A percentile compares a stretch with the other conserved stretches of the same genome.
phyloP scores from a whole-genome alignment of 2,329 filamentous ascomycete genomes.

The Chaetomium strumarium region DNA sequence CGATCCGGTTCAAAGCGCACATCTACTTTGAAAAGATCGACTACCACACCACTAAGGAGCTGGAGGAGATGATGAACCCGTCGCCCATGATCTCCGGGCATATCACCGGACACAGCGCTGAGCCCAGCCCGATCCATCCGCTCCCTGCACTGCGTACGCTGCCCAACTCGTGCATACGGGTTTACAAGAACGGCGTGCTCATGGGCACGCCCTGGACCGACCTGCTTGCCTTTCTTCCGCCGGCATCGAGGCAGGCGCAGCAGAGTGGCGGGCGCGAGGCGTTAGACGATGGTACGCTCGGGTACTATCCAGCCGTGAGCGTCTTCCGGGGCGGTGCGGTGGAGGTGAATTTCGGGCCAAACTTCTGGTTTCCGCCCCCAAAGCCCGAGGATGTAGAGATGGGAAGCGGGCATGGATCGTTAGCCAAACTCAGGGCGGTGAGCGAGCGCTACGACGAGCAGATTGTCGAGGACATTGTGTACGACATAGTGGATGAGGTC shows the following conservation, averaged over 20 bases:
- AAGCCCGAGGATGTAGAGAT: constrained; percentile 50
- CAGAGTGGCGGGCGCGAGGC: constrained; percentile 75
- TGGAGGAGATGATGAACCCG: constrained; percentile 77
- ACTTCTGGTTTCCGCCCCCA: constrained; percentile 84
- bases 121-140: constrained; percentile 68
- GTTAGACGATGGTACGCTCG: constrained; percentile 89
- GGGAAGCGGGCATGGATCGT: constrained; percentile 28
- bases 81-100: constrained; percentile 43
- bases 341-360: constrained; percentile 88
- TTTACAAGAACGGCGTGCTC: constrained; percentile 87
- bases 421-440: constrained; percentile 49
- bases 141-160: constrained; percentile 74
- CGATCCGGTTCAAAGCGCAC: constrained; percentile 88
- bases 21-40: constrained; percentile 92
- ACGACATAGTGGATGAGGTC: constrained; percentile 90
- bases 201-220: constrained; percentile 86
- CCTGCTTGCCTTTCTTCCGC: constrained; percentile 84
- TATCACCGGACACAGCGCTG: constrained; percentile 37
- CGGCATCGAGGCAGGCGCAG: constrained; percentile 68
- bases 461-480: constrained; percentile 88
- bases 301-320: constrained; percentile 91
- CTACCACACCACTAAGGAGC: constrained; percentile 79
- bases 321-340: constrained; percentile 87
- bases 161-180: constrained; percentile 75
- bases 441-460: constrained; percentile 83